These are phyloP conservation scores for Lepidium sativum DNA, from an alignment of 345 rosid genomes.

Conservation along the genomic window DNA sequence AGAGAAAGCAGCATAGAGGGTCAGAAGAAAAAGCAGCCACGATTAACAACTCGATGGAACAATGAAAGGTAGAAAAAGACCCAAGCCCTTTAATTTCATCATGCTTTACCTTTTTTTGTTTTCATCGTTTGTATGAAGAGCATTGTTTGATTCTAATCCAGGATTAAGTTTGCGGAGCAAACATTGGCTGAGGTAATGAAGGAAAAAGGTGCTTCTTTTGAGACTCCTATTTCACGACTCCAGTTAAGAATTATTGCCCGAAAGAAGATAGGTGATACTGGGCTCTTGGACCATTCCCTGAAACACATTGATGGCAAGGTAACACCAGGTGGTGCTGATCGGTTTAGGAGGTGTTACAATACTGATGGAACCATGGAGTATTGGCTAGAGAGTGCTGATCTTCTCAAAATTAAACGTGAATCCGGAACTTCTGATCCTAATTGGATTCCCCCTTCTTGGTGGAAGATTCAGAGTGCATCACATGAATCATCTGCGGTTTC, in stretches of 20 bases:
- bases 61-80: slow-evolving; percentile 44
- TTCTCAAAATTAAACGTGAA: slow-evolving; percentile 49
- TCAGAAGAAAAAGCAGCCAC: slow-evolving; percentile 23
- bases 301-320: slow-evolving; percentile 89
- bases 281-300: slow-evolving; percentile 84
- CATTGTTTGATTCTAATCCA: slow-evolving; percentile 15
- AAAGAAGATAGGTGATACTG: slow-evolving; percentile 74
- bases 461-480: slow-evolving; percentile 34
- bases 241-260: slow-evolving; percentile 60
- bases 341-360: slow-evolving; percentile 81
- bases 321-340: slow-evolving; percentile 72
- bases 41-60: slow-evolving; percentile 49
- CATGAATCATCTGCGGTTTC: slow-evolving; percentile 40
- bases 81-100: background rate
- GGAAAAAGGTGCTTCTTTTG: slow-evolving; percentile 66
- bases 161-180: slow-evolving; percentile 64
- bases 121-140: background rate
- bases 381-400: slow-evolving; percentile 88
- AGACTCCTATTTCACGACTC: slow-evolving; percentile 51
- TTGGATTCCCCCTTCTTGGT: slow-evolving; percentile 55
- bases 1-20: slow-evolving; percentile 1
- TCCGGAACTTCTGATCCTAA: slow-evolving; percentile 55
- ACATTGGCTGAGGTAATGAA: slow-evolving; percentile 58
- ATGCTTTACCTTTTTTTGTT: background rate
- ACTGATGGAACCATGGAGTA: slow-evolving; percentile 76